Evolutionary conservation across 1,284 basidiomycete species (phyloP).

Genomic region (Earliella scabrosa): DNA sequence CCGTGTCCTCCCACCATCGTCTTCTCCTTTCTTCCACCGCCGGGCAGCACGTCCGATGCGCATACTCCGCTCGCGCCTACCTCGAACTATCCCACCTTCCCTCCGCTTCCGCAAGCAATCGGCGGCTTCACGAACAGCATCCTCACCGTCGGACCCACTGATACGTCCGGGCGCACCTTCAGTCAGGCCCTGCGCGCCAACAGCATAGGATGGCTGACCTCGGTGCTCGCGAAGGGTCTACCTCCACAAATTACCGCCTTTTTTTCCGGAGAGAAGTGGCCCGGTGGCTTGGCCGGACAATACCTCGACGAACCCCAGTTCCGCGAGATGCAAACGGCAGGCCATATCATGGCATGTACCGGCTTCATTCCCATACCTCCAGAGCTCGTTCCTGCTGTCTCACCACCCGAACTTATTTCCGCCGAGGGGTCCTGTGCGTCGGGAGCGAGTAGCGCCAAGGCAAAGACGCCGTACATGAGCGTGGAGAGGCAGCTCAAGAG

Average conservation of each 20-base stretch:
- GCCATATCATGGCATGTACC: conserved; percentile 21
- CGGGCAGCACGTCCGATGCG: neutral
- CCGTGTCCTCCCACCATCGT: conserved; percentile 35
- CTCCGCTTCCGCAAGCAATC: conserved; percentile 25
- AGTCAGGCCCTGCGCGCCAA: conserved; percentile 10
- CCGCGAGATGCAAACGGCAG: conserved; percentile 22
- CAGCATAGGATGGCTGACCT: conserved; percentile 31
- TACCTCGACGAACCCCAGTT: conserved; percentile 11
- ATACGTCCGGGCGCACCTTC: conserved; percentile 1
- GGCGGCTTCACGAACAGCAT: conserved; percentile 2
- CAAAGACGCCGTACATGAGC: conserved; percentile 11
- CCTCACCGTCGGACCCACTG: neutral
- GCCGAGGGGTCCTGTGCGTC: neutral
- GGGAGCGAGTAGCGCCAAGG: neutral
- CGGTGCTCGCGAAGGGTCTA: conserved; percentile 27
- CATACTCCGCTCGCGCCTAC: neutral
- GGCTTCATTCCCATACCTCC: conserved; percentile 23
- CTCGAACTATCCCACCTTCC: conserved; percentile 26
- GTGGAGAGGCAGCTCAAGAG: conserved; percentile 25
- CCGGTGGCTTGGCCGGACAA: conserved; percentile 18
- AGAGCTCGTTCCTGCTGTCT: neutral
- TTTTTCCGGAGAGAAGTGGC: conserved; percentile 25
- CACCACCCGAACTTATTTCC: neutral
- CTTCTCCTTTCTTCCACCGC: conserved; percentile 21
- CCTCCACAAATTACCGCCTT: conserved; percentile 23